phyloP scores from a whole-genome alignment of 768 basidiomycete genomes.

The Astraeus odoratus region DNA sequence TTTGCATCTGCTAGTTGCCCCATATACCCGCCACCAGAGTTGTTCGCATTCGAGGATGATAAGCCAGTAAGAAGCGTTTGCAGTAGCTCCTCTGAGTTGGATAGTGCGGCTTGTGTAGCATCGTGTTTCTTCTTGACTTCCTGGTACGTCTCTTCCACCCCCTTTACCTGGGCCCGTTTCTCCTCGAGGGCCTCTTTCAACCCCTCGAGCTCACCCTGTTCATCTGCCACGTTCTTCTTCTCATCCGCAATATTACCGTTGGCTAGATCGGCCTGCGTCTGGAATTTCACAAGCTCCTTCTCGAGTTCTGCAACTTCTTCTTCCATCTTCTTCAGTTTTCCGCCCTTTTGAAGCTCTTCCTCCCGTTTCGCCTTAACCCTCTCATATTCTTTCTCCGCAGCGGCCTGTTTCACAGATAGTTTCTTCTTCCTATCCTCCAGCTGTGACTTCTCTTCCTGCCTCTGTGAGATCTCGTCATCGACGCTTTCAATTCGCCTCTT shows the following conservation, averaged over 20 bases:
- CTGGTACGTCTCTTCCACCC: slow-evolving; percentile 47
- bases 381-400: slow-evolving; percentile 59
- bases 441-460: slow-evolving; percentile 41
- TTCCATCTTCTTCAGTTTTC: slow-evolving; percentile 82
- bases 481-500: slow-evolving; percentile 47
- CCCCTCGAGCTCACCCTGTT: slow-evolving; percentile 56
- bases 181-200: slow-evolving; percentile 48
- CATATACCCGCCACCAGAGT: slow-evolving; percentile 87
- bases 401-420: slow-evolving; percentile 45
- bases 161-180: slow-evolving; percentile 54
- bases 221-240: slow-evolving; percentile 44
- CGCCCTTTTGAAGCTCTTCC: slow-evolving; percentile 86
- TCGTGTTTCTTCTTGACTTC: slow-evolving; percentile 66
- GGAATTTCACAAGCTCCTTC: slow-evolving; percentile 72
- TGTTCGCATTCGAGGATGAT: slow-evolving; percentile 57
- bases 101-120: slow-evolving; percentile 49
- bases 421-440: slow-evolving; percentile 44
- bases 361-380: slow-evolving; percentile 73
- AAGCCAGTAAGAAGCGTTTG: slow-evolving; percentile 93
- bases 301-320: slow-evolving; percentile 73
- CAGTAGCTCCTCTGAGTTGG: slow-evolving; percentile 83
- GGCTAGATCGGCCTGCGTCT: slow-evolving; percentile 82
- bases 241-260: slow-evolving; percentile 73
- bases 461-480: slow-evolving; percentile 46
- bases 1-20: slow-evolving; percentile 89